A percentile compares a stretch with the other conserved stretches of the same genome.
These are phyloP conservation scores for Pleurotus tuoliensis DNA, from an alignment of 768 basidiomycete species.

Conservation along the genomic window DNA sequence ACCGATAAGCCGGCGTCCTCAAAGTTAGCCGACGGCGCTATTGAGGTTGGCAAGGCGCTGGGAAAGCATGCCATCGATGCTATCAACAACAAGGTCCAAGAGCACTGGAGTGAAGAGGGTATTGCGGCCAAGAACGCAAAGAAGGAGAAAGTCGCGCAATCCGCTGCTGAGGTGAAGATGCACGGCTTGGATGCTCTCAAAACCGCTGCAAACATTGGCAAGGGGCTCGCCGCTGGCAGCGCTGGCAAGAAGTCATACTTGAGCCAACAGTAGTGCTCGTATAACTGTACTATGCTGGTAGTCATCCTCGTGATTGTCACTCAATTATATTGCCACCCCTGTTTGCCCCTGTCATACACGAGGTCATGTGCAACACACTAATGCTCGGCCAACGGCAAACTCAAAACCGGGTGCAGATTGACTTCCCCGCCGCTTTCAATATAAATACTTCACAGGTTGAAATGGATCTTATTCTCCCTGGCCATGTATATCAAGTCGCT, in stretches of 20 bases:
- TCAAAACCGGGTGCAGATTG: neutral
- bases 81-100: neutral
- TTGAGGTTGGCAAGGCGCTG: neutral
- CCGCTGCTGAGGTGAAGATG: neutral
- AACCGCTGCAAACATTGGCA: neutral
- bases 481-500: slow-evolving; percentile 55
- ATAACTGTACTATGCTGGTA: neutral
- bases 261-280: neutral
- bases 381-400: neutral
- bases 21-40: neutral
- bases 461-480: neutral
- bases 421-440: neutral
- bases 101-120: neutral
- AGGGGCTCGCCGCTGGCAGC: neutral
- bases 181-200: neutral
- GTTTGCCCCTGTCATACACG: neutral
- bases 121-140: neutral
- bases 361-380: neutral
- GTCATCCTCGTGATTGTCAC: neutral
- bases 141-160: neutral
- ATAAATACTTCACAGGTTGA: neutral
- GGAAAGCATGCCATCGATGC: neutral
- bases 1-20: too few relatives aligned
- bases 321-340: too few relatives aligned
- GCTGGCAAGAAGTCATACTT: neutral